phyloP scores from a whole-genome alignment of 2,329 filamentous ascomycete genomes.

The Mycocentrospora acerina region DNA sequence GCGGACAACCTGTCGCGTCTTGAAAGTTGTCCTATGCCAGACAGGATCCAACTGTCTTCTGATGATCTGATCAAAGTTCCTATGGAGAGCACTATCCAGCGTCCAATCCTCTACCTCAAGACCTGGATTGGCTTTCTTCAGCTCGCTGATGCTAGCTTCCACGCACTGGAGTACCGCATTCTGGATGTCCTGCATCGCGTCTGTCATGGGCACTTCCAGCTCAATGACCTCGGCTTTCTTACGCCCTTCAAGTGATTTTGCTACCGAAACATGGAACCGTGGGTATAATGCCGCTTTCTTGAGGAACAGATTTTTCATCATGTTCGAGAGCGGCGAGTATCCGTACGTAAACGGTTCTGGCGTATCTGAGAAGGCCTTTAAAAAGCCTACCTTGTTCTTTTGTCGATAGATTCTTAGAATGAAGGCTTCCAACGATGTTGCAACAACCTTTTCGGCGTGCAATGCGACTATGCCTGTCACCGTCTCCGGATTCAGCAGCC shows the following conservation, averaged over 20 bases:
- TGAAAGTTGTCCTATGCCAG: conserved; percentile 95
- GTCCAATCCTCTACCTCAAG: conserved; percentile 98
- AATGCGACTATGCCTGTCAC: conserved; percentile 85
- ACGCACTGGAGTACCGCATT: conserved; percentile 95
- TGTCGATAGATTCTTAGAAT: conserved; percentile 92
- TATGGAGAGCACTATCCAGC: conserved; percentile 85
- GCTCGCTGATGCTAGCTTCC: conserved; percentile 87
- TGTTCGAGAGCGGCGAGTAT: conserved; percentile 82
- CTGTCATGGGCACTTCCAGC: conserved; percentile 93
- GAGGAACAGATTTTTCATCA: conserved; percentile 91
- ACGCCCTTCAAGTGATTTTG: conserved; percentile 84
- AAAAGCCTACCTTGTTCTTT: conserved; percentile 88
- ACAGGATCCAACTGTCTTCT: conserved; percentile 90
- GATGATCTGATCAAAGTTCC: conserved; percentile 87
- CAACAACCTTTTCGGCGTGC: conserved; percentile 82
- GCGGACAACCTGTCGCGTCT: conserved; percentile 90
- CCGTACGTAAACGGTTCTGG: conserved; percentile 88
- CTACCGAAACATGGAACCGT: conserved; percentile 87
- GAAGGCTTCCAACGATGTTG: conserved; percentile 90
- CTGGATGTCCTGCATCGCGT: conserved; percentile 89
- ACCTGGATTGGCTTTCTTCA: conserved; percentile 86
- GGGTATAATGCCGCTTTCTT: conserved; percentile 89
- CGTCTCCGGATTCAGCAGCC: conserved; percentile 75
- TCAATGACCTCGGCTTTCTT: conserved; percentile 97
- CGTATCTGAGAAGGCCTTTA: conserved; percentile 94